These are phyloP conservation scores for Suillus bovinus DNA, from an alignment of 768 basidiomycete species.

Conservation along the genomic window DNA sequence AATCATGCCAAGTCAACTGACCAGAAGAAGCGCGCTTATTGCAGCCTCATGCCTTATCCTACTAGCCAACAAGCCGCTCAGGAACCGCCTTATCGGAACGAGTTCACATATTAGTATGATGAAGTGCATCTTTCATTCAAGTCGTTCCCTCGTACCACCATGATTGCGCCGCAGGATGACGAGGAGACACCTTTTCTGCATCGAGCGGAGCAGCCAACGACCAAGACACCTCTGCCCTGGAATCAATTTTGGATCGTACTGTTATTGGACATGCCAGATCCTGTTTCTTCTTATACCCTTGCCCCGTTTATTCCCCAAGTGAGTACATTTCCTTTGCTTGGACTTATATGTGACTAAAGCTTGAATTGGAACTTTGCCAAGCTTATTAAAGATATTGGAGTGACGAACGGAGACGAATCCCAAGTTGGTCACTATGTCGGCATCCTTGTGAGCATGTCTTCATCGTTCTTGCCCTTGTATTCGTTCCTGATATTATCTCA, in stretches of 20 bases:
- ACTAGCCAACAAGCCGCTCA: too few relatives aligned
- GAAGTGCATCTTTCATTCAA: too few relatives aligned
- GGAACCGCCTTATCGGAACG: too few relatives aligned
- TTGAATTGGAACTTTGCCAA: conserved; percentile 8
- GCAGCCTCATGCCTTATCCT: too few relatives aligned
- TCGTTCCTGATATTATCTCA: neutral
- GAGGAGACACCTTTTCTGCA: conserved; percentile 63
- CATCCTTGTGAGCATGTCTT: conserved; percentile 38
- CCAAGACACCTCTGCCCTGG: conserved; percentile 61
- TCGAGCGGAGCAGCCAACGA: conserved; percentile 18
- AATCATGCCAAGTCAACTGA: too few relatives aligned
- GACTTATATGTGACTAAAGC: neutral
- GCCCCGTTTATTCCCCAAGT: conserved; percentile 70
- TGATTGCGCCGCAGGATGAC: conserved; percentile 29
- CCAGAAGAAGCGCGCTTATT: too few relatives aligned
- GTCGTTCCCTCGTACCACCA: neutral
- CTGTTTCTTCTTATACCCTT: conserved; percentile 70
- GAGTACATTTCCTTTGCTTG: conserved; percentile 13
- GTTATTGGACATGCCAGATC: conserved; percentile 72
- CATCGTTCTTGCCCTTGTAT: conserved; percentile 31
- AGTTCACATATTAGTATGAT: too few relatives aligned
- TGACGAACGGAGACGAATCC: conserved; percentile 46
- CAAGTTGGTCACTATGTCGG: conserved; percentile 50
- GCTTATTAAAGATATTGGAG: conserved; percentile 30
- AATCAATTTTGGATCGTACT: conserved; percentile 67